These are phyloP conservation scores for Paraphoma sp. DNA, from an alignment of 2,329 filamentous ascomycete species.

Conservation along the genomic window DNA sequence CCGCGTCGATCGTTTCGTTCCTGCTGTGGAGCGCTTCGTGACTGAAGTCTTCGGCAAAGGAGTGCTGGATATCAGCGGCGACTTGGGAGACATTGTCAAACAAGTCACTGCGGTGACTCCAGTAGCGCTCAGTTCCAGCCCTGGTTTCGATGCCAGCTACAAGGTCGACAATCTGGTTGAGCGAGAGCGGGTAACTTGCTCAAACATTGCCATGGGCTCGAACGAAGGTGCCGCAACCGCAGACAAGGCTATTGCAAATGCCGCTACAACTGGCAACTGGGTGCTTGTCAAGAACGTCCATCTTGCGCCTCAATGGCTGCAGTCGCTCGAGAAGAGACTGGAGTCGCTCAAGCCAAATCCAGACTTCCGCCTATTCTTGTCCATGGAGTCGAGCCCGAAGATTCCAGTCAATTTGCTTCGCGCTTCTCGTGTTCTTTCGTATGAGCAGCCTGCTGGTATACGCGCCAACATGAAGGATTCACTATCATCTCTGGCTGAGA, in stretches of 20 bases:
- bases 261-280: constrained; percentile 91
- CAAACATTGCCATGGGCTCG: constrained; percentile 98
- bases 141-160: constrained; percentile 97
- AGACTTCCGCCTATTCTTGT: constrained; percentile 94
- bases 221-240: constrained; percentile 91
- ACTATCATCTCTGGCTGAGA: constrained; percentile 78
- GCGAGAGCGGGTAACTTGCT: constrained; percentile 79
- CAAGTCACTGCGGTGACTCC: constrained; percentile 85
- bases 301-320: constrained; percentile 92
- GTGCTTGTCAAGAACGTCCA: constrained; percentile 99
- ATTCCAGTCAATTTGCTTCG: constrained; percentile 96
- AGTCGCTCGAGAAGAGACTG: constrained; percentile 96
- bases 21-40: constrained; percentile 90
- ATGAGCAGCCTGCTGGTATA: constrained; percentile 96
- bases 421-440: constrained; percentile 93
- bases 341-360: constrained; percentile 92
- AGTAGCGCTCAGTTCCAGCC: constrained; percentile 90
- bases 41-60: constrained; percentile 81
- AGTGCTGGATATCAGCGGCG: constrained; percentile 83
- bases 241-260: constrained; percentile 93
- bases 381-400: constrained; percentile 96
- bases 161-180: constrained; percentile 97
- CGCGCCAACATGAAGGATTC: constrained; percentile 99
- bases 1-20: constrained; percentile 93
- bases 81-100: constrained; percentile 82